A percentile compares a stretch with the other conserved stretches of the same genome.
phyloP scores from a whole-genome alignment of 306 rosid species.

The Oemleria cerasiformis region DNA sequence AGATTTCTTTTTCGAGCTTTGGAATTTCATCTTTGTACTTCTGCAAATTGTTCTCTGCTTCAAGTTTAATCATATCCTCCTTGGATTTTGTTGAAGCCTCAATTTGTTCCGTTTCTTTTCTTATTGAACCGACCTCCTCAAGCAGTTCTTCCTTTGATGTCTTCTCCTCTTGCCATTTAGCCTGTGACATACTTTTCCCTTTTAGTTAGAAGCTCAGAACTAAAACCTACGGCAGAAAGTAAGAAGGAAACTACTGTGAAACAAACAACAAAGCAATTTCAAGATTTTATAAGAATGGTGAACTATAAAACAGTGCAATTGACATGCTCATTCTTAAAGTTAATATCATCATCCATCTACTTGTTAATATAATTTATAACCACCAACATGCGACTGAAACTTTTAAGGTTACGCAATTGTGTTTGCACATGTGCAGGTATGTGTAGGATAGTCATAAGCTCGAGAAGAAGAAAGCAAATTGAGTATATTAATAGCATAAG shows the following conservation, averaged over 20 bases:
- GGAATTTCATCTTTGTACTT: constrained; percentile 68
- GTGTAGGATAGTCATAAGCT: background rate
- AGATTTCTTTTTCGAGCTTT: constrained; percentile 75
- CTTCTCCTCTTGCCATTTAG: constrained; percentile 62
- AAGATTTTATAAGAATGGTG: background rate
- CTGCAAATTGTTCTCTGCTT: constrained; percentile 63
- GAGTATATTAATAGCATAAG: background rate
- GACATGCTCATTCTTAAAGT: background rate
- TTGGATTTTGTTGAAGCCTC: constrained; percentile 65
- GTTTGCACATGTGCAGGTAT: too few relatives aligned
- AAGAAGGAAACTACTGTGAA: background rate
- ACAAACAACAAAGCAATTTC: too few relatives aligned
- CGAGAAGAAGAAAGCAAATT: background rate
- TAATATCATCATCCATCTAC: background rate
- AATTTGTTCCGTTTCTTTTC: constrained; percentile 75
- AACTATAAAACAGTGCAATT: background rate
- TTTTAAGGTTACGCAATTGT: too few relatives aligned
- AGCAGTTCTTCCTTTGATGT: constrained; percentile 64
- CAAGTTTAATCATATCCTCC: constrained; percentile 56
- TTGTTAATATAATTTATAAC: background rate
- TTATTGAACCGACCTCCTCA: constrained; percentile 42
- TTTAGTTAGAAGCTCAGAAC: constrained; percentile 47
- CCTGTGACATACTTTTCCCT: constrained; percentile 60
- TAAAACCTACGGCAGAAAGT: constrained; percentile 33
- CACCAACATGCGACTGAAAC: background rate